Evolutionary conservation across 2,329 filamentous ascomycete species (phyloP).

Genomic region (Alternaria atra): DNA sequence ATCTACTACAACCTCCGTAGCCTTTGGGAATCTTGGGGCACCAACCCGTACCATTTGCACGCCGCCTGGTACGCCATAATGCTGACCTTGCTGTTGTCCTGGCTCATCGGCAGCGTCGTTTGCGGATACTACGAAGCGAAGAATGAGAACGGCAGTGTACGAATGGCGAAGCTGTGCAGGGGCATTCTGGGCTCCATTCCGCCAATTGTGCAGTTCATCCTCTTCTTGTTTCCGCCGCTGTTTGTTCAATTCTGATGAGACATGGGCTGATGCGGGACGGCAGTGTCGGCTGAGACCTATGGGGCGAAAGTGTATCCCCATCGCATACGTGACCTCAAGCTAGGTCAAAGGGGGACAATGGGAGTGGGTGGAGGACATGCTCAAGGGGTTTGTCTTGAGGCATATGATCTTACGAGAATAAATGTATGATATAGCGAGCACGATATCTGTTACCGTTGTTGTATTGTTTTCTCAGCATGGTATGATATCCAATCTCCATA

Average conservation of each 20-base stretch:
- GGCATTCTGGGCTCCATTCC: slow-evolving; percentile 16
- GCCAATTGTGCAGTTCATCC: slow-evolving; percentile 14
- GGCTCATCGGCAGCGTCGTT: slow-evolving; percentile 16
- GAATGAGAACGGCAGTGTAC: background rate
- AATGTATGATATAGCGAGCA: background rate
- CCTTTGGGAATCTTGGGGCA: slow-evolving; percentile 12
- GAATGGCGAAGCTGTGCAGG: slow-evolving; percentile 10
- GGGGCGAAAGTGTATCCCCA: slow-evolving; percentile 3
- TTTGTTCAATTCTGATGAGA: slow-evolving; percentile 17
- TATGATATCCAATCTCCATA: background rate
- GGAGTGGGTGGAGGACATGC: background rate
- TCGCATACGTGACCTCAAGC: background rate
- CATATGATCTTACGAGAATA: background rate
- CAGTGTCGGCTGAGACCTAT: slow-evolving; percentile 5
- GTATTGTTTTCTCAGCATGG: background rate
- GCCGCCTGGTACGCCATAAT: slow-evolving; percentile 13
- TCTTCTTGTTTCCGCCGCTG: slow-evolving; percentile 22
- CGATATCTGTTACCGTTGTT: too few species aligned
- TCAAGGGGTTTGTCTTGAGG: background rate
- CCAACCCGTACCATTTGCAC: slow-evolving; percentile 17
- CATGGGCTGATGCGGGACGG: slow-evolving; percentile 3
- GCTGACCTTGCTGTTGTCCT: slow-evolving; percentile 7
- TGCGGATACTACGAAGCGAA: slow-evolving; percentile 10
- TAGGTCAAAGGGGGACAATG: background rate
- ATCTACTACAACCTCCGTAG: background rate